Conservation (phyloP, 495 filamentous ascomycete species). For the Physcia stellaris region DNA sequence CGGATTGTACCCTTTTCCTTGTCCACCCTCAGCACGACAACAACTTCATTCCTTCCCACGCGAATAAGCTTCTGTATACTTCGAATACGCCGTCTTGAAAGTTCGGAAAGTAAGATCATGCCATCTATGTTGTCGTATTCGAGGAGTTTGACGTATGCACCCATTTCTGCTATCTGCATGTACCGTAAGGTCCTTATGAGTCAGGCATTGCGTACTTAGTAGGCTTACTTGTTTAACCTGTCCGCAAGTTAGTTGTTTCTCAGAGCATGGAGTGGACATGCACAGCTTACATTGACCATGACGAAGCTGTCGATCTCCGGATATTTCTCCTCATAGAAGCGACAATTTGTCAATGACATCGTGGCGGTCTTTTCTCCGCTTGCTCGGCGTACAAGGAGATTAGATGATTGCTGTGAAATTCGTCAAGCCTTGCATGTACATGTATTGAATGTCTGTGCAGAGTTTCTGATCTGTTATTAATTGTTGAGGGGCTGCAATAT, state of each 20-base stretch:
- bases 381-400: too few relatives aligned
- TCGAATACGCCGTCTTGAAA: slow-evolving; percentile 91
- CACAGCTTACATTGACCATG: slow-evolving; percentile 65
- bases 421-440: too few relatives aligned
- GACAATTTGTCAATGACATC: slow-evolving; percentile 98
- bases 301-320: slow-evolving; percentile 98
- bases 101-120: slow-evolving; percentile 95
- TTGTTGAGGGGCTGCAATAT: too few relatives aligned
- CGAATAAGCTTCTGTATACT: slow-evolving; percentile 98
- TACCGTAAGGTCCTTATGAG: slow-evolving; percentile 12
- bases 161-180: slow-evolving; percentile 92
- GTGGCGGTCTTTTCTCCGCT: slow-evolving; percentile 34
- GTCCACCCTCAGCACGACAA: slow-evolving; percentile 94
- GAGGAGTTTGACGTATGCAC: slow-evolving; percentile 95
- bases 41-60: slow-evolving; percentile 93
- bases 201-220: background rate
- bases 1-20: slow-evolving; percentile 74
- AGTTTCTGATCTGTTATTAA: too few relatives aligned
- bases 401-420: too few relatives aligned
- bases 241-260: slow-evolving; percentile 1
- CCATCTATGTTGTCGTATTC: slow-evolving; percentile 99
- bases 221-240: slow-evolving; percentile 63
- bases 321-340: slow-evolving; percentile 97
- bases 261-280: background rate
- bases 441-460: too few relatives aligned